Conservation (phyloP, 208 protist genomes). For the Wallacemonas collosoma region DNA sequence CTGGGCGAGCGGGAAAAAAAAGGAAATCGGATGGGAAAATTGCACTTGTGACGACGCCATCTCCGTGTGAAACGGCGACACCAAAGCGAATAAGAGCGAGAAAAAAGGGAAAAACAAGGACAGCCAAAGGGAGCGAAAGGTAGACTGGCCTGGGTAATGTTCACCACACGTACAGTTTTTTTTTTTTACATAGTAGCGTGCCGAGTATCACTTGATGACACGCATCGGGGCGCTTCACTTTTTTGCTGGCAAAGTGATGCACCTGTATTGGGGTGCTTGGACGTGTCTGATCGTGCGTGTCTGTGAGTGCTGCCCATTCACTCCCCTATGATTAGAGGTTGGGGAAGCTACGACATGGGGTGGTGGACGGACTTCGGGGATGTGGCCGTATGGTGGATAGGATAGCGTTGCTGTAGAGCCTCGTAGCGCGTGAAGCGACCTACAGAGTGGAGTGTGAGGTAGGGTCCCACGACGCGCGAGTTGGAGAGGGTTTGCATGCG, state of each 20-base stretch:
- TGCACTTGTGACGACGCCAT: no score
- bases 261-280: no score
- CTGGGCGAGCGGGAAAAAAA: background rate
- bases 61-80: background rate
- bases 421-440: conserved; percentile 49
- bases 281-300: no score
- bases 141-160: background rate
- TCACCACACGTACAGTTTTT: background rate
- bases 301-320: no score
- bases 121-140: background rate
- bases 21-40: background rate
- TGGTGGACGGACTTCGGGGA: background rate
- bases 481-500: conserved; percentile 10
- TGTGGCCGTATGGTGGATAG: conserved; percentile 23
- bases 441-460: conserved; percentile 34
- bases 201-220: background rate
- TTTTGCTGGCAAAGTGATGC: background rate
- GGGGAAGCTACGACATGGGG: no score
- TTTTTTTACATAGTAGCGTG: conserved; percentile 4
- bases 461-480: conserved; percentile 30
- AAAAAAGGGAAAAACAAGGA: background rate
- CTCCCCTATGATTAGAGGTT: no score
- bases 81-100: background rate
- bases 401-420: conserved; percentile 32
- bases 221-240: background rate